Evolutionary conservation across 768 basidiomycete genomes (phyloP).

Genomic region (Sporobolomyces pararoseus): DNA sequence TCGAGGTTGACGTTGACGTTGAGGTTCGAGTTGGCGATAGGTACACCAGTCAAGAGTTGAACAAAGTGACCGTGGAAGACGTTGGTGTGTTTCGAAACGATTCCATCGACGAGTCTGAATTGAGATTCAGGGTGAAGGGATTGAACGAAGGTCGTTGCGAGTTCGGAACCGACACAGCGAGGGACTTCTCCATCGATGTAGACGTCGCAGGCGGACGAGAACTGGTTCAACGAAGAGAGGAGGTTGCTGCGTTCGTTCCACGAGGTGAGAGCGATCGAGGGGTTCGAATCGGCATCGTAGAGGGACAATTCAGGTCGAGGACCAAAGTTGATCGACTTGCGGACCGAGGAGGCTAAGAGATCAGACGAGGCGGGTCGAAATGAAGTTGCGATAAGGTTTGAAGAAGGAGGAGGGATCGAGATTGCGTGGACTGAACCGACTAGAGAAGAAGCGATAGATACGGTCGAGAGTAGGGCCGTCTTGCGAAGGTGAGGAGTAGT

Average conservation of each 20-base stretch:
- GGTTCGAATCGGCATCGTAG: slow-evolving; percentile 44
- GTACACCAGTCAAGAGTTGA: slow-evolving; percentile 69
- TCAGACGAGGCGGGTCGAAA: not conserved
- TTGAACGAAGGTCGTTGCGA: slow-evolving; percentile 63
- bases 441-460: slow-evolving; percentile 10
- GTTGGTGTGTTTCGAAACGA: slow-evolving; percentile 79
- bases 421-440: slow-evolving; percentile 7
- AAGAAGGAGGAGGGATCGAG: slow-evolving; percentile 8
- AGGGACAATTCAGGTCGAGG: slow-evolving; percentile 67
- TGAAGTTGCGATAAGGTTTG: not conserved
- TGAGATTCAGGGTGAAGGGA: slow-evolving; percentile 51
- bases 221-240: slow-evolving; percentile 50
- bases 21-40: slow-evolving; percentile 69
- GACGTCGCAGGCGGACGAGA: slow-evolving; percentile 46
- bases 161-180: slow-evolving; percentile 53
- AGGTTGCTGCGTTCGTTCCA: slow-evolving; percentile 37
- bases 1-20: slow-evolving; percentile 91
- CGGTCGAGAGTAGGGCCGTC: slow-evolving; percentile 22
- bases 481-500: slow-evolving; percentile 5
- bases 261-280: slow-evolving; percentile 11
- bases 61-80: slow-evolving; percentile 83
- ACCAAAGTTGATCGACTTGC: slow-evolving; percentile 89
- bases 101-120: slow-evolving; percentile 65
- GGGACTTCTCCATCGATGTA: slow-evolving; percentile 46
- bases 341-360: slow-evolving; percentile 42